Base-by-base conservation (phyloP, 2,329 filamentous ascomycete genomes). In the Orbilia oligospora region DNA sequence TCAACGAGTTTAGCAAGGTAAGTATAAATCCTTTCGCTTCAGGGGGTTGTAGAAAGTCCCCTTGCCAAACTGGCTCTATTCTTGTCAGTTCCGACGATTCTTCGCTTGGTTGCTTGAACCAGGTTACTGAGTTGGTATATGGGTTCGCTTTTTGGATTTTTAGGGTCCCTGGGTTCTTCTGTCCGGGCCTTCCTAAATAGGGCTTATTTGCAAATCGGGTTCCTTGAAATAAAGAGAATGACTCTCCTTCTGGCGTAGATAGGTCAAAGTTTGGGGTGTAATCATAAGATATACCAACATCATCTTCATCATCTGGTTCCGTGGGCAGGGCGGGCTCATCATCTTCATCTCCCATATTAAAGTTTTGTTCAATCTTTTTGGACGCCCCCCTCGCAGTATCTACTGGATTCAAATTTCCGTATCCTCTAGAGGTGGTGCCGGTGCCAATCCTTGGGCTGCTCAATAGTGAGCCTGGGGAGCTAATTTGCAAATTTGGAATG, bases 61-160 rank as follows among this genome's bases (percentile, higher is more conserved):
- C 70, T 44, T 73, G 70, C 51, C 48, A 73, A 20, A 67, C 51
- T 12, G 69, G 58, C 22, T 58, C 49, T 8, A 73, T 18, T n/a
- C 51, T 58, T 5, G 36, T 44, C 46, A 73, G 51, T n/a, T 22
- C 36, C 3, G 70, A 73, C 8, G 20, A 30, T 9, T 73, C 51
- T 27, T 67, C 48, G 33, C 4, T 61, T 4, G 27, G 30, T 2
- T 30, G 58, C 38, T 55, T 44, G n/a, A 65, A 71, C 56, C 56
- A 71, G 10, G 68, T 64, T 14, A 71, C 46, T 22, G 68, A 64
- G 36, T 56, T 71, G 0, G 53, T 46, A 18, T 64, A 65, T 16
- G 46, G 58, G 33, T 65, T 65, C 1, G 10, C 36, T 33, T 48
- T 38, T 16, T 30, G 24, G 9, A 18, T 14, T 27, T 53, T 65